Conservation (phyloP, 257 asterid genomes). For the Coffea eugenioides region DNA sequence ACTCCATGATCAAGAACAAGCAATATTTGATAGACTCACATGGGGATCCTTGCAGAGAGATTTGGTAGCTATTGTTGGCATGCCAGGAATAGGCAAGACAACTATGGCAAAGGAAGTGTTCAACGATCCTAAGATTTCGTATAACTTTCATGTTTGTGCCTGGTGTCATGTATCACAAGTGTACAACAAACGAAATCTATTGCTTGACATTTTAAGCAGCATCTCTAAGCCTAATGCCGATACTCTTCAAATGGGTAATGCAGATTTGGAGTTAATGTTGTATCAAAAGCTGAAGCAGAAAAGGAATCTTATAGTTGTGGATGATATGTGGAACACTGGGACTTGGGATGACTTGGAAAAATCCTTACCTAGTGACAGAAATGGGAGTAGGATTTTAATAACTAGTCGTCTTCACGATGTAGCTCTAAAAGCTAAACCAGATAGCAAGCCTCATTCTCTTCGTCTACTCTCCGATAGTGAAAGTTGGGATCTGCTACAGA, state of each 20-base stretch:
- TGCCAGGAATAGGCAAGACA: neutral
- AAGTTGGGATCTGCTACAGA: constrained; percentile 19
- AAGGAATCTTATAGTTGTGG: constrained; percentile 19
- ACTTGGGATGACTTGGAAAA: neutral
- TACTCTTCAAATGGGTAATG: neutral
- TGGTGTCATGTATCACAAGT: constrained; percentile 9
- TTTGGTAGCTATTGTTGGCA: constrained; percentile 19
- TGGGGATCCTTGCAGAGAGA: accelerated
- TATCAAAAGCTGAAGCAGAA: neutral
- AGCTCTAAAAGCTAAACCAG: constrained; percentile 7
- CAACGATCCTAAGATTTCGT: no score
- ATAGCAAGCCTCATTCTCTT: neutral
- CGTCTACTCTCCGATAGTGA: constrained; percentile 5
- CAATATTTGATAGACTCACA: neutral
- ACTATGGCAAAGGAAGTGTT: no score
- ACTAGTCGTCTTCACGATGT: constrained; percentile 14
- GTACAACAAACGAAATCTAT: neutral
- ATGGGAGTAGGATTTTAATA: constrained; percentile 21
- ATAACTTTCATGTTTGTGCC: no score
- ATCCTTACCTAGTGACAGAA: neutral
- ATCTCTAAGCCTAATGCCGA: neutral
- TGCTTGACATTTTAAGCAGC: constrained; percentile 8
- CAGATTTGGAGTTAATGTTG: neutral
- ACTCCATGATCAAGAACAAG: neutral
- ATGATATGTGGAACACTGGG: constrained; percentile 5